phyloP scores from a whole-genome alignment of 2,329 filamentous ascomycete genomes.

The Hypoxylon sp. region DNA sequence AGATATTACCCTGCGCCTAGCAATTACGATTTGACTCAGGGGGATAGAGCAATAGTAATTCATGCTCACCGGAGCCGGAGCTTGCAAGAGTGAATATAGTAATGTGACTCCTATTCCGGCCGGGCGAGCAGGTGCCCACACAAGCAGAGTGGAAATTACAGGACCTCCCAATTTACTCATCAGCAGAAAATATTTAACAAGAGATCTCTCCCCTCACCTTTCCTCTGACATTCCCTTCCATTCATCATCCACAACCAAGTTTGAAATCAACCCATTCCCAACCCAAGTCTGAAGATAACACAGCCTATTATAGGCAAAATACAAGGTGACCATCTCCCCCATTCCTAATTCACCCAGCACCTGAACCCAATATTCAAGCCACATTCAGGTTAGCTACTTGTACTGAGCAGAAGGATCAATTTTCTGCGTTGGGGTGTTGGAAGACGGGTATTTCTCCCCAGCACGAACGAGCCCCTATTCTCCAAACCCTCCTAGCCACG shows the following conservation, averaged over 20 bases:
- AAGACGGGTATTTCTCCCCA: neutral
- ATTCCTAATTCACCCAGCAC: neutral
- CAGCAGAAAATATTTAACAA: neutral
- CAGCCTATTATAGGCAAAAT: neutral
- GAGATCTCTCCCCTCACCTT: neutral
- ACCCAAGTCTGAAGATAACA: neutral
- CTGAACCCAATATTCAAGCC: neutral
- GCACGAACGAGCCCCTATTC: neutral
- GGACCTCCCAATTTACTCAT: neutral
- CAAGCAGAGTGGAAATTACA: neutral
- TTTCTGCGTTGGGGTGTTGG: too few relatives aligned
- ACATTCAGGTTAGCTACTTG: neutral
- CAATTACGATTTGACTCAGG: neutral
- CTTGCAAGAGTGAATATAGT: neutral
- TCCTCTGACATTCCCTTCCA: neutral
- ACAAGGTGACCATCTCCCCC: neutral
- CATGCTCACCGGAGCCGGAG: neutral
- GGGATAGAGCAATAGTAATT: neutral
- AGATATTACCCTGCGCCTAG: neutral
- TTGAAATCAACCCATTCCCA: neutral
- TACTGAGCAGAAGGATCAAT: neutral
- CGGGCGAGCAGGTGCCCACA: neutral
- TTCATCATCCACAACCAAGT: neutral
- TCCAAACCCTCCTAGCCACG: neutral
- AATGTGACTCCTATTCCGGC: neutral